phyloP scores from a whole-genome alignment of 805 yeast genomes.

The Alloascoidea africana region DNA sequence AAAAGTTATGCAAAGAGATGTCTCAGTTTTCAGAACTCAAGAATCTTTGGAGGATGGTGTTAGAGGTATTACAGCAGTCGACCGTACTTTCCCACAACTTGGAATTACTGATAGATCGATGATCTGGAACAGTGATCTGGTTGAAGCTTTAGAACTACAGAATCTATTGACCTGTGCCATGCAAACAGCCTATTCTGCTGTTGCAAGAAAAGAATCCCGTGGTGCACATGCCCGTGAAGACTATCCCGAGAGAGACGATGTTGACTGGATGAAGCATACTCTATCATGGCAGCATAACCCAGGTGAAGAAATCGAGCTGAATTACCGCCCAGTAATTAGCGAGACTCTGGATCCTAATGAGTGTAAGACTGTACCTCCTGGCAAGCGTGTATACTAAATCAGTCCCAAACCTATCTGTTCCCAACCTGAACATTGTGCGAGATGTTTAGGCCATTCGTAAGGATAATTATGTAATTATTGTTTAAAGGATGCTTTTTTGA shows the following conservation, averaged over 20 bases:
- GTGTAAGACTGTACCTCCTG: slow-evolving; percentile 94
- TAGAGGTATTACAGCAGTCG: slow-evolving; percentile 56
- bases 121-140: slow-evolving; percentile 98
- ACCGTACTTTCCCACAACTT: slow-evolving; percentile 55
- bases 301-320: slow-evolving; percentile 60
- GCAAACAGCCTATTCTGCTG: slow-evolving; percentile 90
- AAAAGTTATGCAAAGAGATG: slow-evolving; percentile 90
- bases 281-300: slow-evolving; percentile 73
- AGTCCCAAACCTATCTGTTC: slow-evolving; percentile 1
- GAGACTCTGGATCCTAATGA: slow-evolving; percentile 82
- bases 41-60: slow-evolving; percentile 89
- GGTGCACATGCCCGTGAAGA: slow-evolving; percentile 99
- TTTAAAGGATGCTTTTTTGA: too few relatives aligned
- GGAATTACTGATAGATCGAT: slow-evolving; percentile 90
- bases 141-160: slow-evolving; percentile 91
- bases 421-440: too few relatives aligned
- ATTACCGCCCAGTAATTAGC: slow-evolving; percentile 73
- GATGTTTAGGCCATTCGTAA: too few relatives aligned
- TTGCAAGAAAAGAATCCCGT: slow-evolving; percentile 92
- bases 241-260: slow-evolving; percentile 91
- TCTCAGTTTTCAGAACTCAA: slow-evolving; percentile 93
- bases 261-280: slow-evolving; percentile 94
- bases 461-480: too few relatives aligned
- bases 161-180: slow-evolving; percentile 94
- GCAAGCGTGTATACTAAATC: slow-evolving; percentile 76